These are phyloP conservation scores for Henningerozyma blattae DNA, from an alignment of 805 yeast genomes.

Conservation along the genomic window DNA sequence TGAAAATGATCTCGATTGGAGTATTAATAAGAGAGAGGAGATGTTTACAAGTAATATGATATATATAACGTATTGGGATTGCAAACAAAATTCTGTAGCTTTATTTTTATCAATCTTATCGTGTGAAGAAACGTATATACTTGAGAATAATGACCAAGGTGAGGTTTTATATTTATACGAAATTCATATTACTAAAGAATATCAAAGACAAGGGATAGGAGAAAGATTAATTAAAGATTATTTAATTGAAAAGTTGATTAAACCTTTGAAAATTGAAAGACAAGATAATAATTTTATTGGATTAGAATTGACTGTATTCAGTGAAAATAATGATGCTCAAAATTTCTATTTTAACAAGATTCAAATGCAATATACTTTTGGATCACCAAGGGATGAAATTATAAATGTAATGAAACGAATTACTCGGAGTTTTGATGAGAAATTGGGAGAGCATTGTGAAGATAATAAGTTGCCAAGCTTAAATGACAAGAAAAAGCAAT, in stretches of 20 bases:
- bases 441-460: no score
- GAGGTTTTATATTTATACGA: constrained; percentile 22
- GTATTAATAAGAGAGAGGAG: constrained; percentile 15
- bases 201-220: constrained; percentile 15
- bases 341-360: constrained; percentile 10
- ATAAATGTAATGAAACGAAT: no score
- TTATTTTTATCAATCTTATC: constrained; percentile 18
- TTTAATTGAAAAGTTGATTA: neutral
- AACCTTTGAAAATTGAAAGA: neutral
- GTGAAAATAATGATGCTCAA: constrained; percentile 15
- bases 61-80: constrained; percentile 15
- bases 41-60: constrained; percentile 18
- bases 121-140: constrained; percentile 15
- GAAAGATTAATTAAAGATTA: constrained; percentile 3
- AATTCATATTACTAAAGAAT: constrained; percentile 12
- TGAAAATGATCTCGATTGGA: constrained; percentile 15
- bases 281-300: constrained; percentile 6
- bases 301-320: constrained; percentile 20
- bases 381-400: constrained; percentile 13
- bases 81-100: constrained; percentile 1
- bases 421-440: no score
- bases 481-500: no score
- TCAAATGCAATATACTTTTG: constrained; percentile 12
- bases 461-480: no score
- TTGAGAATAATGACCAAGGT: constrained; percentile 1